Evolutionary conservation across 2,329 filamentous ascomycete species (phyloP), one percentile per base, ranked within the genome.

Genomic region (Emmonsiellopsis sp.): DNA sequence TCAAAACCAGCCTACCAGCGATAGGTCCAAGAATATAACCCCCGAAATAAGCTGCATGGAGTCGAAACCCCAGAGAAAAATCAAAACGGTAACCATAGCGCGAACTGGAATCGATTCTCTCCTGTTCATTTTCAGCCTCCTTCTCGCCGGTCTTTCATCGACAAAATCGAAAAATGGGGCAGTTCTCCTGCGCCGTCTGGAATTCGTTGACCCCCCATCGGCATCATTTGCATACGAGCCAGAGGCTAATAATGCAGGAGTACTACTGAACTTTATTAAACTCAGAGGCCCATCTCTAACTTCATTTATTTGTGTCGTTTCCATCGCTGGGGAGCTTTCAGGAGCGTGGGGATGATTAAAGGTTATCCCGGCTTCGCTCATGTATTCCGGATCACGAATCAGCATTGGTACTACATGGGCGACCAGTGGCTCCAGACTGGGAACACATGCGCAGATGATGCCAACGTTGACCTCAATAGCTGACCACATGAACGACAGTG

Each of bases 31-130:
- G 17, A 17, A 17, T 17, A 17, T 17, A 17, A 17, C 17, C 17
- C 2, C 17, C 17, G 17, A 17, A 17, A 17, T 2, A 17, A 17
- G 17, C 17, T 2, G 17, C 17, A 17, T 17, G 17, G 17, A 17
- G 17, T 17, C 90, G 54, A 95, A 86, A 0, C 91, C 91, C 90
- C 89, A 95, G 2, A 95, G 74, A 58, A 95, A 83, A 70, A 95
- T 95, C 0, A 95, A 74, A 6, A 91, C 79, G 1, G 87, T 88
- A 21, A 94, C 88, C 57, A 88, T 58, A 2, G 77, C 70, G 21
- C 81, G 74, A 0, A 81, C 80, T 39, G 78, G 77, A 8, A 83
- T 62, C 0, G 79, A 82, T 58, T 84, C 79, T 51, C 71, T 70
- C 55, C 77, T 80, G 34, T 71, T 80, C 64, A 83, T 67, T 13